Conservation (phyloP, 805 yeast species). For the Isabelozyma rhagii region DNA sequence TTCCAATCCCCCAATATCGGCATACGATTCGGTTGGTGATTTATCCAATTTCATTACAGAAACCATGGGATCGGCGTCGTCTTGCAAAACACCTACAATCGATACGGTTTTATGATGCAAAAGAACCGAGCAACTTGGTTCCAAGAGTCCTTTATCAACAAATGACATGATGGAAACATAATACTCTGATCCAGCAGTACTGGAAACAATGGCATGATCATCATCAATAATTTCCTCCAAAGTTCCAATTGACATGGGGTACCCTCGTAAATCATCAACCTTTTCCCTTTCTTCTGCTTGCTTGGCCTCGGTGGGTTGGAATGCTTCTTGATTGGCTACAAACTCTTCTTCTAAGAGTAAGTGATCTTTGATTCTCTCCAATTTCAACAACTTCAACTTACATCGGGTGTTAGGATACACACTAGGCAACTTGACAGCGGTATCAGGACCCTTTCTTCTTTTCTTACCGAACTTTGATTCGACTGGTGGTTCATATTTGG, state of each 20-base stretch:
- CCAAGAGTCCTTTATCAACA: constrained; percentile 92
- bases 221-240: constrained; percentile 96
- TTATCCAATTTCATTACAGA: constrained; percentile 97
- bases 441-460: constrained; percentile 89
- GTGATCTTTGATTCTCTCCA: constrained; percentile 97
- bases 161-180: constrained; percentile 93
- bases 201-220: constrained; percentile 97
- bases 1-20: constrained; percentile 97
- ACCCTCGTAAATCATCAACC: constrained; percentile 92
- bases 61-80: constrained; percentile 97
- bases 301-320: constrained; percentile 94
- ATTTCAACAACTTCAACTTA: constrained; percentile 81
- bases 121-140: constrained; percentile 95
- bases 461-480: constrained; percentile 91
- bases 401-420: constrained; percentile 94
- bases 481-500: constrained; percentile 98
- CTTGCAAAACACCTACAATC: constrained; percentile 96
- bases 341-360: constrained; percentile 91
- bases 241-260: constrained; percentile 95
- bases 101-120: constrained; percentile 94
- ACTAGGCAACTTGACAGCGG: constrained; percentile 77
- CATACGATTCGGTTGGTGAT: constrained; percentile 94
- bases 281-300: constrained; percentile 95
- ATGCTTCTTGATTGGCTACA: constrained; percentile 88
- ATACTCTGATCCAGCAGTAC: constrained; percentile 95